Conservation (phyloP, 345 rosid species). For the Iberis pinnata region DNA sequence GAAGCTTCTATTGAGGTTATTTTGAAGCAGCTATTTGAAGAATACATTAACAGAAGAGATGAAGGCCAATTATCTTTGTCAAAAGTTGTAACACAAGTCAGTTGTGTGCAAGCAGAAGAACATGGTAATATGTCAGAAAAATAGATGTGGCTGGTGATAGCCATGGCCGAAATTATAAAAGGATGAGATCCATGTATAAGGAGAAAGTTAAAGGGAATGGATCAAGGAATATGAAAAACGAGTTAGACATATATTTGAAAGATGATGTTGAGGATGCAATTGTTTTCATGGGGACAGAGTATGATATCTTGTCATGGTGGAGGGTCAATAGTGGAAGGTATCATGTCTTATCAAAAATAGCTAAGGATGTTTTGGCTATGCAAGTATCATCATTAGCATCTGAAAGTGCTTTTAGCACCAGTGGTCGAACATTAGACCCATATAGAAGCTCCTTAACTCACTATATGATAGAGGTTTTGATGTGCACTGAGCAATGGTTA, state of each 20-base stretch:
- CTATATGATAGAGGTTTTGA: not conserved
- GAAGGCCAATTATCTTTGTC: too few species aligned
- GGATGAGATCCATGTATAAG: not conserved
- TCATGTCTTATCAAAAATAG: not conserved
- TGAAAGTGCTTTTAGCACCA: not conserved
- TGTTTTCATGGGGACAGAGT: not conserved
- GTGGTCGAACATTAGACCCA: not conserved
- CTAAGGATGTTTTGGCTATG: not conserved
- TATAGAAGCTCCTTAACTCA: not conserved
- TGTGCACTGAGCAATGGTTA: not conserved
- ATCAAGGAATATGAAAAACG: not conserved
- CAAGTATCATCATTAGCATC: not conserved
- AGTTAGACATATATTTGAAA: not conserved
- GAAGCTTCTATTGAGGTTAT: not conserved
- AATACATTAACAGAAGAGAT: not conserved
- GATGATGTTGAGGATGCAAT: not conserved
- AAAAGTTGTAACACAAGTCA: too few species aligned
- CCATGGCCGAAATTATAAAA: not conserved
- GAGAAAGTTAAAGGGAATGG: not conserved
- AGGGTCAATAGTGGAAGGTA: not conserved
- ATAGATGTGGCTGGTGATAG: too few species aligned
- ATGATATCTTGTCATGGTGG: not conserved
- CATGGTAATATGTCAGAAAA: too few species aligned
- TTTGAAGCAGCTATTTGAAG: not conserved
- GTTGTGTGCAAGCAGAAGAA: too few species aligned